These are phyloP conservation scores for Sclerotiophoma versabilis DNA, from an alignment of 2,329 filamentous ascomycete genomes.

Conservation along the genomic window DNA sequence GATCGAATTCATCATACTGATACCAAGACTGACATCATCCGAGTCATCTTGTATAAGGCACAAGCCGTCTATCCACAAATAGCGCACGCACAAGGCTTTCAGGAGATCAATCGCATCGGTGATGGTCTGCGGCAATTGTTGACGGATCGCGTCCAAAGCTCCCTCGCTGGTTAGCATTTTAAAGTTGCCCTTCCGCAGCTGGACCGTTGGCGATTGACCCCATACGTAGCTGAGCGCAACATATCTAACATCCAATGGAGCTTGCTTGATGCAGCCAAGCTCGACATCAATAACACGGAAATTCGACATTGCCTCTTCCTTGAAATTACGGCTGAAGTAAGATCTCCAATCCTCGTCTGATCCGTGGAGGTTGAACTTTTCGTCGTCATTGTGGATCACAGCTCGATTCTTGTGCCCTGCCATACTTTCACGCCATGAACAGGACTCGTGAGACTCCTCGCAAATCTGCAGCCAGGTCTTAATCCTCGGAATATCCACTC, in stretches of 20 bases:
- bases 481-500: background rate
- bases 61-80: conserved; percentile 13
- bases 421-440: background rate
- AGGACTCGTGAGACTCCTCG: background rate
- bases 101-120: conserved; percentile 11
- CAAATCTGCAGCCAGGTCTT: background rate
- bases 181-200: background rate
- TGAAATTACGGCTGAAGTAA: background rate
- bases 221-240: conserved; percentile 21
- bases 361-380: no score
- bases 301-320: background rate
- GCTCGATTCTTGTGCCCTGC: background rate
- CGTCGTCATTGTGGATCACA: background rate
- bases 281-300: background rate
- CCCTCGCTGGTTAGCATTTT: background rate
- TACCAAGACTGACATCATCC: background rate
- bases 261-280: background rate
- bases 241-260: conserved; percentile 3
- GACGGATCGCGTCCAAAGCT: background rate
- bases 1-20: conserved; percentile 10
- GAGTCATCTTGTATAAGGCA: conserved; percentile 13
- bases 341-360: no score
- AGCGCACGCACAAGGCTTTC: conserved; percentile 2
- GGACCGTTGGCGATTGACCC: conserved; percentile 5
- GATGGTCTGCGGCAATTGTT: background rate